phyloP scores from a whole-genome alignment of 192 early-diverging fungal species.

The Coemansia sp. region DNA sequence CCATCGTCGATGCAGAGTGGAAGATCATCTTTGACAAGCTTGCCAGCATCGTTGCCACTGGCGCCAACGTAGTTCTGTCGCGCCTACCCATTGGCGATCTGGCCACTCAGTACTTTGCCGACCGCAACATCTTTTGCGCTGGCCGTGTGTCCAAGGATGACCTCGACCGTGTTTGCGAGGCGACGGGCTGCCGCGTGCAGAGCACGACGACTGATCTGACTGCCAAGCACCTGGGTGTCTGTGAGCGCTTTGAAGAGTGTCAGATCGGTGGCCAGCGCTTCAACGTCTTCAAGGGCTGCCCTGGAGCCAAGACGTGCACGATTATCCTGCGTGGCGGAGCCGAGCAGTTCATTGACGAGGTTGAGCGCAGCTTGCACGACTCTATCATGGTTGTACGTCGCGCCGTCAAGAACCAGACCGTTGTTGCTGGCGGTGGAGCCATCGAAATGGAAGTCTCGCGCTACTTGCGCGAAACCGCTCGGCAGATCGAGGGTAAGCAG shows the following conservation, averaged over 20 bases:
- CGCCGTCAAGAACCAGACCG: conserved; percentile 93
- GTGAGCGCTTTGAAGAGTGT: conserved; percentile 91
- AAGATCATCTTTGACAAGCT: conserved; percentile 98
- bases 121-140: conserved; percentile 98
- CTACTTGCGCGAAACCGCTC: conserved; percentile 89
- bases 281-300: conserved; percentile 96
- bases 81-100: conserved; percentile 98
- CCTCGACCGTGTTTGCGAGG: conserved; percentile 90
- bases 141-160: conserved; percentile 95
- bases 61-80: conserved; percentile 97
- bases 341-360: conserved; percentile 99
- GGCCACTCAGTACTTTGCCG: conserved; percentile 99
- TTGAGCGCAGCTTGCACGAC: conserved; percentile 96
- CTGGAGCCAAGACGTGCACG: conserved; percentile 93
- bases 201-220: conserved; percentile 88
- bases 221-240: conserved; percentile 82
- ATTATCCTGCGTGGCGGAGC: conserved; percentile 96
- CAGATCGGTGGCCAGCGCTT: conserved; percentile 97
- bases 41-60: conserved; percentile 91
- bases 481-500: conserved; percentile 97
- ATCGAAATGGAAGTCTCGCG: conserved; percentile 98
- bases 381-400: conserved; percentile 99
- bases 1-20: conserved; percentile 99
- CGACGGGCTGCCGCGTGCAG: conserved; percentile 92
- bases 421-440: conserved; percentile 98